A percentile compares a stretch with the other conserved stretches of the same genome.
Conservation (phyloP, 2,329 filamentous ascomycete genomes). For the Beauveria scarabaeidicola region DNA sequence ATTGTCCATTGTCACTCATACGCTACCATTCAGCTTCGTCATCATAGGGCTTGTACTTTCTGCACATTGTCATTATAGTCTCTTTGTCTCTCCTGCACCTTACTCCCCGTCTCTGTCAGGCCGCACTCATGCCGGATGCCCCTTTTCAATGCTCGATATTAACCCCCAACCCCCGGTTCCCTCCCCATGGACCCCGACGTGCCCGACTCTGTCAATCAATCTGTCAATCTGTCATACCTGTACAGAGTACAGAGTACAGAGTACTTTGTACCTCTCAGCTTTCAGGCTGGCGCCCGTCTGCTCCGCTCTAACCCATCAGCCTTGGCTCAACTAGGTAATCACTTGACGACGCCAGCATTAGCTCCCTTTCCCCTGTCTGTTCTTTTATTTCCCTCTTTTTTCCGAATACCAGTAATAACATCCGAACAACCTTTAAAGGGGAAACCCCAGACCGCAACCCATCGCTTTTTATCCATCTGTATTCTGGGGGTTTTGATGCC, state of each 20-base stretch:
- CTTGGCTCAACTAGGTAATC: background rate
- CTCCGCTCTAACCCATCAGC: background rate
- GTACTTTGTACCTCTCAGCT: background rate
- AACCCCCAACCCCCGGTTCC: too few relatives aligned
- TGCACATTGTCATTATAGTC: too few relatives aligned
- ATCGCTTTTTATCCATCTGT: background rate
- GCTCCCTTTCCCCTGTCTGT: background rate
- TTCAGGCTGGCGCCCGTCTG: background rate
- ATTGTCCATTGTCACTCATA: too few relatives aligned
- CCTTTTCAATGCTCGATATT: background rate
- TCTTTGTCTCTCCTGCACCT: background rate
- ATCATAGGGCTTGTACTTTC: too few relatives aligned
- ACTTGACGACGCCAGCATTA: slow-evolving; percentile 2
- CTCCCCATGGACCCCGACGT: too few relatives aligned
- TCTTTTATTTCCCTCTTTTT: background rate
- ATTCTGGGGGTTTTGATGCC: background rate
- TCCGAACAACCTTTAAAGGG: too few relatives aligned
- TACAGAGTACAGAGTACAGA: too few relatives aligned
- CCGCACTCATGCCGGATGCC: background rate
- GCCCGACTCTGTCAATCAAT: too few relatives aligned
- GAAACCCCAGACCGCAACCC: background rate
- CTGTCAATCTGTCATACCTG: too few relatives aligned
- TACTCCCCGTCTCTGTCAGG: background rate
- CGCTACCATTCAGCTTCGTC: too few relatives aligned
- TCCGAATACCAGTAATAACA: background rate